These are phyloP conservation scores for Plenodomus lindquistii DNA, from an alignment of 2,329 filamentous ascomycete genomes.

Conservation along the genomic window DNA sequence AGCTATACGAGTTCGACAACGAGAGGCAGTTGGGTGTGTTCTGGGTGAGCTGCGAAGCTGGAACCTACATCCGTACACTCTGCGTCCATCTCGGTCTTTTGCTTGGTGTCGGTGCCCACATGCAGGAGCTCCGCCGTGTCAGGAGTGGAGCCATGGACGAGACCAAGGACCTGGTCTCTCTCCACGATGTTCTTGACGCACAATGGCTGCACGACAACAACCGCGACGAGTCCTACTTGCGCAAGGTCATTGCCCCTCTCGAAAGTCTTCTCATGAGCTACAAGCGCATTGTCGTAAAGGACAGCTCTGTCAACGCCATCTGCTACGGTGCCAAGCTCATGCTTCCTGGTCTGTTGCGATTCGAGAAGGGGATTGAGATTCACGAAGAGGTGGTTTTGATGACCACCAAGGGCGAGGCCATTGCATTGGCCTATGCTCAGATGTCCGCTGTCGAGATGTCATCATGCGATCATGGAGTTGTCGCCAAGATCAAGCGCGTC, in stretches of 20 bases:
- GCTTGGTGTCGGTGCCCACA: constrained; percentile 87
- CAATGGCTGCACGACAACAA: constrained; percentile 97
- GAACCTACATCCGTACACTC: constrained; percentile 97
- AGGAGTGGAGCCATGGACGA: constrained; percentile 95
- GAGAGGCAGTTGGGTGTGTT: constrained; percentile 96
- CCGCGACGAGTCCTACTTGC: constrained; percentile 88
- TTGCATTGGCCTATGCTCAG: constrained; percentile 92
- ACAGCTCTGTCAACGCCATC: constrained; percentile 92
- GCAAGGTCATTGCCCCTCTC: constrained; percentile 86
- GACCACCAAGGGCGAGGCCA: constrained; percentile 98
- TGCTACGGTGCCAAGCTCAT: constrained; percentile 99
- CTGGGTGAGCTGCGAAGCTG: constrained; percentile 98
- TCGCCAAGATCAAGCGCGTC: constrained; percentile 98
- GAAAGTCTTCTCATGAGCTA: constrained; percentile 91
- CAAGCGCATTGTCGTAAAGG: constrained; percentile 98
- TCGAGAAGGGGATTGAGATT: constrained; percentile 88
- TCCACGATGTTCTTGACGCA: constrained; percentile 94
- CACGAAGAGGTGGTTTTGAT: constrained; percentile 97
- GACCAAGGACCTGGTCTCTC: constrained; percentile 82
- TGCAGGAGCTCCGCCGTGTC: constrained; percentile 96
- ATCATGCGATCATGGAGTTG: constrained; percentile 94
- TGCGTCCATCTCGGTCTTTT: constrained; percentile 87
- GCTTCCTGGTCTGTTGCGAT: constrained; percentile 93
- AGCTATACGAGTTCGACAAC: constrained; percentile 95
- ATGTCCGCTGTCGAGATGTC: constrained; percentile 98